phyloP scores from a whole-genome alignment of 2,329 filamentous ascomycete genomes.

The Tothia fuscella region DNA sequence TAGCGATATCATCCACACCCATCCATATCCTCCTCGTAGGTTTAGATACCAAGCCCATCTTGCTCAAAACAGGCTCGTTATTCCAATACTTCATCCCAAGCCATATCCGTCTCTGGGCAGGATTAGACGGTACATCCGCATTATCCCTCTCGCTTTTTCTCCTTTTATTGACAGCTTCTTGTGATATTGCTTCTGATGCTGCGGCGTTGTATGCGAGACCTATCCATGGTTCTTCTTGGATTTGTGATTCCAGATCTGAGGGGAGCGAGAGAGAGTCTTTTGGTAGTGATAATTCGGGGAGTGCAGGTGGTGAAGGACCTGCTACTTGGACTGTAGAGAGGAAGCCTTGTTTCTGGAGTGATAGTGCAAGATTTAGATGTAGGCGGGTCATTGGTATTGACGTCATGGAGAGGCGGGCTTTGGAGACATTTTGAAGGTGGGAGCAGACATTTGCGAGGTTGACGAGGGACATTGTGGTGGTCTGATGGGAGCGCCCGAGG shows the following conservation, averaged over 20 bases:
- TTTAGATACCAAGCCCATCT: constrained; percentile 56
- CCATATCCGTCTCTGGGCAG: constrained; percentile 68
- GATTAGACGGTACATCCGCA: constrained; percentile 40
- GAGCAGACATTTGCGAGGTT: constrained; percentile 73
- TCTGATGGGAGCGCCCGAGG: too few species aligned
- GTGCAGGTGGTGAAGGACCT: constrained; percentile 30
- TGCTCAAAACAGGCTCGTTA: constrained; percentile 62
- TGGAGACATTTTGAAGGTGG: constrained; percentile 80
- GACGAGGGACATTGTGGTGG: constrained; percentile 53
- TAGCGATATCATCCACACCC: constrained; percentile 47
- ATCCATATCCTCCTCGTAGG: constrained; percentile 59
- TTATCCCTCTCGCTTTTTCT: neutral
- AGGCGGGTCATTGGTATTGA: constrained; percentile 71
- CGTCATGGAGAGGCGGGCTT: constrained; percentile 72
- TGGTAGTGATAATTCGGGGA: too few species aligned
- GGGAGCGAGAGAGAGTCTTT: neutral
- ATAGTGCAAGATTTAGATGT: constrained; percentile 63
- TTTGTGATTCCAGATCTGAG: constrained; percentile 21
- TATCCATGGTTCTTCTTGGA: constrained; percentile 29
- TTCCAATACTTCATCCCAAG: constrained; percentile 84
- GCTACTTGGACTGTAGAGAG: constrained; percentile 67
- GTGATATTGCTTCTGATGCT: constrained; percentile 21
- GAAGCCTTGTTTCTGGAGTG: constrained; percentile 73
- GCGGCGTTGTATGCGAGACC: constrained; percentile 26
- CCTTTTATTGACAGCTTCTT: neutral